Conservation (phyloP, 2,329 filamentous ascomycete genomes). For the Coniella lustricola region DNA sequence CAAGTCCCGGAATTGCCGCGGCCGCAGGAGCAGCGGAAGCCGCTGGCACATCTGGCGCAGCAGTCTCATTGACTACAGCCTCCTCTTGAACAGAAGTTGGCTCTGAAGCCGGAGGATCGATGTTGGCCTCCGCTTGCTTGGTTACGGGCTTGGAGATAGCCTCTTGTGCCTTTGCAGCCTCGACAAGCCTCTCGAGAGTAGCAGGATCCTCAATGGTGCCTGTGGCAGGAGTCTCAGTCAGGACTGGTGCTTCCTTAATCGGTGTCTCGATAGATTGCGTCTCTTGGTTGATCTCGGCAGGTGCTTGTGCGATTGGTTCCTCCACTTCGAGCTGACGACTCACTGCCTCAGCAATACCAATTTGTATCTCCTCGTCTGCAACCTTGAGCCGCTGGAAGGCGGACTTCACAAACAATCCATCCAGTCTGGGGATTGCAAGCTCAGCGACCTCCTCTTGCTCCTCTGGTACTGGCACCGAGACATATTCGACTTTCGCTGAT, state of each 20-base stretch:
- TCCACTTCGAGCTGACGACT: constrained; percentile 10
- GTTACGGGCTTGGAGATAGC: not conserved
- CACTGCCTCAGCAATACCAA: constrained; percentile 20
- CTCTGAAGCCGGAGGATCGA: too few relatives aligned
- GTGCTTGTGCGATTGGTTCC: not conserved
- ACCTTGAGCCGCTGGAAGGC: constrained; percentile 10
- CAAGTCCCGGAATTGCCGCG: not conserved
- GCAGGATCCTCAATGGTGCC: not conserved
- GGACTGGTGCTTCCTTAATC: not conserved
- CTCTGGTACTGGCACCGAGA: not conserved
- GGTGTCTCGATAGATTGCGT: not conserved
- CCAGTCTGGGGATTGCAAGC: not conserved
- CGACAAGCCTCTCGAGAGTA: not conserved
- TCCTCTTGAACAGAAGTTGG: not conserved
- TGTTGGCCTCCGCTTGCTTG: too few relatives aligned
- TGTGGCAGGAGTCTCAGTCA: not conserved
- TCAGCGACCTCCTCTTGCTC: not conserved
- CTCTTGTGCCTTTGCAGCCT: not conserved
- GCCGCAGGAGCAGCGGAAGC: not conserved
- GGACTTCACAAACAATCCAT: constrained; percentile 7
- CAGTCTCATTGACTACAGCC: not conserved
- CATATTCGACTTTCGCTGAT: not conserved
- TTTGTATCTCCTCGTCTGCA: constrained; percentile 18
- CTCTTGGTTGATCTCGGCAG: not conserved
- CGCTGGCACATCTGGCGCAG: not conserved